Evolutionary conservation across 1,284 basidiomycete genomes (phyloP).

Genomic region (Ustilago bromivora): DNA sequence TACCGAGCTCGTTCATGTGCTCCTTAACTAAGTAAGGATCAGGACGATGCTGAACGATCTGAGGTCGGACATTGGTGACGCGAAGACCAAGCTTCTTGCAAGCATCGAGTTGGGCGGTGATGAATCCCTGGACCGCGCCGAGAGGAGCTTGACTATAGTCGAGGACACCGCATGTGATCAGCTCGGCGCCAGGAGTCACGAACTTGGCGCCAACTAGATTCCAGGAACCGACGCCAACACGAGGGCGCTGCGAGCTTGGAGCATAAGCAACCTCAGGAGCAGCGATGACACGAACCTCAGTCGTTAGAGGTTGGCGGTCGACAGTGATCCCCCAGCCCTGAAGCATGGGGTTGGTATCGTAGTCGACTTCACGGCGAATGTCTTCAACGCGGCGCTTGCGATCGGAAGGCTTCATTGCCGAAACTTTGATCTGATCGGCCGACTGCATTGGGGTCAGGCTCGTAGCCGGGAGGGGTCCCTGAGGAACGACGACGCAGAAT

Average conservation of each 20-base stretch:
- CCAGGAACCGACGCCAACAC: constrained; percentile 64
- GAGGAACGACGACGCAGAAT: constrained; percentile 40
- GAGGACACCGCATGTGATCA: constrained; percentile 52
- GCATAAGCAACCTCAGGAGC: constrained; percentile 63
- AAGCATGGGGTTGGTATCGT: constrained; percentile 43
- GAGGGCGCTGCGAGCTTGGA: constrained; percentile 63
- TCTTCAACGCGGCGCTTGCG: constrained; percentile 41
- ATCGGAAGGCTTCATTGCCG: constrained; percentile 32
- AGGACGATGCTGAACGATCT: constrained; percentile 7
- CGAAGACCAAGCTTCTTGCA: constrained; percentile 40
- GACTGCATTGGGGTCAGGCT: constrained; percentile 41
- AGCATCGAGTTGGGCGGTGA: constrained; percentile 15
- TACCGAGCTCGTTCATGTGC: constrained; percentile 25
- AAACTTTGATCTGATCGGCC: constrained; percentile 46
- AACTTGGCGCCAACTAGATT: constrained; percentile 52
- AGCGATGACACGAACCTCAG: constrained; percentile 69
- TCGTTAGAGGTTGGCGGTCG: constrained; percentile 60
- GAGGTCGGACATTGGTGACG: constrained; percentile 19
- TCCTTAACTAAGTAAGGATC: constrained; percentile 11
- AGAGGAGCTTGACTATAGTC: constrained; percentile 37
- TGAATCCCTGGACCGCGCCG: constrained; percentile 22
- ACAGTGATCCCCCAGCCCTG: constrained; percentile 71
- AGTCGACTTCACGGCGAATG: constrained; percentile 47
- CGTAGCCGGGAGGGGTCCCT: constrained; percentile 45
- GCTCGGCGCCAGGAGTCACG: constrained; percentile 20